These are phyloP conservation scores for Lyophyllum shimeji DNA, from an alignment of 768 basidiomycete genomes.

Conservation along the genomic window DNA sequence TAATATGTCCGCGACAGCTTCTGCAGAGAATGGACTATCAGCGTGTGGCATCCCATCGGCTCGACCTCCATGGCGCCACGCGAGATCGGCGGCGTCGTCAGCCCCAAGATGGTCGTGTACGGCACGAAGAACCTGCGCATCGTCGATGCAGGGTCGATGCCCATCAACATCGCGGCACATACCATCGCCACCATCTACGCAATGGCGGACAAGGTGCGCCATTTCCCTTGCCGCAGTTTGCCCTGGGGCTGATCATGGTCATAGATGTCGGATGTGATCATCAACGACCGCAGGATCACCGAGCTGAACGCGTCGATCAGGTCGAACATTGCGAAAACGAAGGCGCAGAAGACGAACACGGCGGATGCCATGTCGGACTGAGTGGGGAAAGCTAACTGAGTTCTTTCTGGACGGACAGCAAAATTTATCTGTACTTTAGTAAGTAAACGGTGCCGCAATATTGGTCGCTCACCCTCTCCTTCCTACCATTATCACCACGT, in stretches of 20 bases:
- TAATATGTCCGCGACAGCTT: conserved; percentile 5
- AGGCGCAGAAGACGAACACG: not conserved
- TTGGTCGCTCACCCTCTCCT: not conserved
- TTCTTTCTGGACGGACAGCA: not conserved
- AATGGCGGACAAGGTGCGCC: conserved; percentile 8
- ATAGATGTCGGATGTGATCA: conserved; percentile 8
- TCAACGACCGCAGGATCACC: conserved; percentile 3
- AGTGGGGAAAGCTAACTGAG: not conserved
- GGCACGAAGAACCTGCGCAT: conserved; percentile 31
- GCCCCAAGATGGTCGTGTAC: conserved; percentile 24
- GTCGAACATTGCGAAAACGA: not conserved
- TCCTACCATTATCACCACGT: not conserved
- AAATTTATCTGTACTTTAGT: not conserved
- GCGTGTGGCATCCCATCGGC: conserved; percentile 32
- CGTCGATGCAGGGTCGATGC: conserved; percentile 24
- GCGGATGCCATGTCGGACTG: not conserved
- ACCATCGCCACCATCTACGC: conserved; percentile 10
- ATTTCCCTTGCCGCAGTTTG: not conserved
- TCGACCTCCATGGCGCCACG: conserved; percentile 26
- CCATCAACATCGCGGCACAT: conserved; percentile 9
- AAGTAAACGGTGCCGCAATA: not conserved
- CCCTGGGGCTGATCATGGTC: not conserved
- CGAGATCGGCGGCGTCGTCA: conserved; percentile 29
- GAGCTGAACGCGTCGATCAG: not conserved
- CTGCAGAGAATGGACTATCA: conserved; percentile 14